Base-by-base conservation (phyloP, 495 filamentous ascomycete genomes). In the Corynascus novoguineensis region DNA sequence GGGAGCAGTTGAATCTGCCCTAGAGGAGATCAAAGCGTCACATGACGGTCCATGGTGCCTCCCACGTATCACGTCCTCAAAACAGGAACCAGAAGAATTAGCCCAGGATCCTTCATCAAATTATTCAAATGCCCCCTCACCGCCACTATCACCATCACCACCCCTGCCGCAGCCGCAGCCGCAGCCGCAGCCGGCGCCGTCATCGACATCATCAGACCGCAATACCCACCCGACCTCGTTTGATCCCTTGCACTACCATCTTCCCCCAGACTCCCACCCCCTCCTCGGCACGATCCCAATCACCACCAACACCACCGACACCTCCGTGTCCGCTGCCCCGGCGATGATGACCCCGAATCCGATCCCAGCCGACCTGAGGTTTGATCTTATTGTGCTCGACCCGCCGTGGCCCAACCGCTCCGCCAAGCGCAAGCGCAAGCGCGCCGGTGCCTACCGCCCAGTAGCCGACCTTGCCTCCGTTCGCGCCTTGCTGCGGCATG, bases 391-490 rank as follows among this genome's bases (percentile, higher is more conserved):
- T 45, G 70, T 96, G 24, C 78, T 97, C 8, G 93, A 97, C 67
- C 93, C 93, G 19, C 93, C 93, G 3, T 98, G 92, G 92, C 86
- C 89, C 2, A 97, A 96, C 65, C 79, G 82, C n/a, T 96, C 90
- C 22, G 93, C 86, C 10, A 79, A 80, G 50, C 83, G 92, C 17
- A 86, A 85, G 49, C 71, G 72, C 48, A 8, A 8, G 42, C 38
- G 56, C 49, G 19, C 21, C 45, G 51, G 25, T 25, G 34, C 14
- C 21, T 97, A 97, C 69, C 59, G 66, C 1, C 85, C 81, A n/a
- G 73, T 77, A 12, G 62, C 73, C 9, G 65, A 68, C 31, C 61
- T 73, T 14, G 60, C 68, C 38, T 71, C 73, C 45, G 73, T 73
- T 17, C 45, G 48, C 21, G 19, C 53, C 8, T 71, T 87, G 19